Conservation (phyloP, 345 rosid genomes). For the Aurinia saxatilis region DNA sequence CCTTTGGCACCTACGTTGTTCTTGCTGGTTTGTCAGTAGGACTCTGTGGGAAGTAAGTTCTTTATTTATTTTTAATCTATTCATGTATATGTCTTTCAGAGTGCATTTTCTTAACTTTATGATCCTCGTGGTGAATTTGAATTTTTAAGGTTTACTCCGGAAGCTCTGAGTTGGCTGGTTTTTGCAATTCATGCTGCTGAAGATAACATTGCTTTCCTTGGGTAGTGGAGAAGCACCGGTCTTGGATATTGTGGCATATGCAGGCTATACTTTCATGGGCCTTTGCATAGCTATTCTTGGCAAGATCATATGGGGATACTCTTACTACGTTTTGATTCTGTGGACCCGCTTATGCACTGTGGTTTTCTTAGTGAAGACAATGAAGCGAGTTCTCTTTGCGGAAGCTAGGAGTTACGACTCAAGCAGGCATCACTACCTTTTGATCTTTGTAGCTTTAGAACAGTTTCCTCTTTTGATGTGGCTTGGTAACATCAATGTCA, state of each 20-base stretch:
- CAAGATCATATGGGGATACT: too few species aligned
- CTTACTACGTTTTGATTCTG: too few species aligned
- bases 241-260: constrained; percentile 82
- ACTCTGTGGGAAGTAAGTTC: constrained; percentile 77
- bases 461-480: too few species aligned
- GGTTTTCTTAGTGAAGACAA: too few species aligned
- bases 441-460: constrained; percentile 76
- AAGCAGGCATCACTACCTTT: constrained; percentile 83
- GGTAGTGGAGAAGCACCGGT: constrained; percentile 92
- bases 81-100: not conserved
- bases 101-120: not conserved
- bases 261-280: too few species aligned
- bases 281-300: too few species aligned
- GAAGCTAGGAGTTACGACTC: constrained; percentile 85
- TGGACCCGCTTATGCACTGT: too few species aligned
- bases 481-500: constrained; percentile 80
- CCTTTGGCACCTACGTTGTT: constrained; percentile 75
- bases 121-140: not conserved
- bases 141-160: constrained; percentile 72
- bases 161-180: constrained; percentile 89
- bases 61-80: not conserved
- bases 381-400: constrained; percentile 76
- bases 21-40: constrained; percentile 86
- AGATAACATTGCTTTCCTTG: constrained; percentile 68
- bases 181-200: constrained; percentile 72